These are phyloP conservation scores for Blastomyces parvus DNA, from an alignment of 2,329 filamentous ascomycete genomes.

Conservation along the genomic window DNA sequence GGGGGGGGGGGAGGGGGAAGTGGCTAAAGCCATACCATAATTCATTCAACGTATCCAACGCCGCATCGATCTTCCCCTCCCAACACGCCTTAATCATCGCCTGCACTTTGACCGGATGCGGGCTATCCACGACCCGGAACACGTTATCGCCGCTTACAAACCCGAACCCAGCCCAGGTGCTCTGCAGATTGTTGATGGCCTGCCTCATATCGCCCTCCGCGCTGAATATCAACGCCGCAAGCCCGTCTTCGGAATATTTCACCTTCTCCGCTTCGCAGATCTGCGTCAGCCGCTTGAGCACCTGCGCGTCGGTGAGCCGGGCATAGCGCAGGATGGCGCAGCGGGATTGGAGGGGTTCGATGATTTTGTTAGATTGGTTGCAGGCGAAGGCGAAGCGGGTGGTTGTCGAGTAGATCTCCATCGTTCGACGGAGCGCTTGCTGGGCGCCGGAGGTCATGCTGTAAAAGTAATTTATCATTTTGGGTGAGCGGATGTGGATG, in stretches of 20 bases:
- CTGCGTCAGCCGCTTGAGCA: conserved; percentile 82
- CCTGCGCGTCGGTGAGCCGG: conserved; percentile 80
- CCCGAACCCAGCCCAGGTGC: conserved; percentile 83
- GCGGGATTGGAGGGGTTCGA: conserved; percentile 93
- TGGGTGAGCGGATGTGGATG: background rate
- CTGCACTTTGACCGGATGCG: conserved; percentile 96
- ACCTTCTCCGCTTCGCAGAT: conserved; percentile 90
- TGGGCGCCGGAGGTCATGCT: conserved; percentile 94
- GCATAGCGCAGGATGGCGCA: conserved; percentile 94
- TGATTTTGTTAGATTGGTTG: conserved; percentile 98
- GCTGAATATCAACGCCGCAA: conserved; percentile 92
- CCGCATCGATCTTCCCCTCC: conserved; percentile 80
- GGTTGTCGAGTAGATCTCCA: conserved; percentile 97
- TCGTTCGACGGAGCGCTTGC: conserved; percentile 85
- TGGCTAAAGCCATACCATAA: no score
- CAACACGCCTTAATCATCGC: conserved; percentile 97
- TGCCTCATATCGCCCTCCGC: conserved; percentile 98
- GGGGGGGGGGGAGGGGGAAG: no score
- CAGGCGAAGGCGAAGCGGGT: conserved; percentile 97
- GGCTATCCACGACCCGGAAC: conserved; percentile 93
- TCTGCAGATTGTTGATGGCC: conserved; percentile 97
- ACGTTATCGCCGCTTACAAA: conserved; percentile 98
- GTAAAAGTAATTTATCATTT: conserved; percentile 9
- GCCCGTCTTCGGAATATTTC: conserved; percentile 80
- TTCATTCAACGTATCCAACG: conserved; percentile 76